These are phyloP conservation scores for Blastomyces parvus DNA, from an alignment of 2,329 filamentous ascomycete genomes.

Conservation along the genomic window DNA sequence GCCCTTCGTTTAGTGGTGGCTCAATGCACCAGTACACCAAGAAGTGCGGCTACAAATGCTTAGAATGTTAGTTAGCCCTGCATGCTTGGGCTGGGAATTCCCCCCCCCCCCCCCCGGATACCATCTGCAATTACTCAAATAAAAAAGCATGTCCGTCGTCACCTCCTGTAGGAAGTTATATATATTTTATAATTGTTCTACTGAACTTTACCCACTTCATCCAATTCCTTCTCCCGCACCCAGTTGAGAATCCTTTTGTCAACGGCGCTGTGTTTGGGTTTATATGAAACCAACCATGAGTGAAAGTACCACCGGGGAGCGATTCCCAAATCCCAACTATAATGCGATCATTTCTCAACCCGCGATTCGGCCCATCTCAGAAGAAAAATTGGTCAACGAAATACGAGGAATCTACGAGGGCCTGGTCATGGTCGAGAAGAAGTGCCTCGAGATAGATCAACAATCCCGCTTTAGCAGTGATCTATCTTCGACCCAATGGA, in stretches of 20 bases:
- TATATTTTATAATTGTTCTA: background rate
- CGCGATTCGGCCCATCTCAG: slow-evolving; percentile 51
- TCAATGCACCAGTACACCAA: too few relatives aligned
- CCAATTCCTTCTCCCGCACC: background rate
- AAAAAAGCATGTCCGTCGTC: background rate
- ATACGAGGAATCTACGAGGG: slow-evolving; percentile 59
- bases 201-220: background rate
- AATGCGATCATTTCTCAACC: background rate
- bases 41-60: too few relatives aligned
- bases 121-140: background rate
- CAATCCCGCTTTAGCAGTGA: slow-evolving; percentile 45
- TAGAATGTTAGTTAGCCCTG: too few relatives aligned
- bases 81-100: too few relatives aligned
- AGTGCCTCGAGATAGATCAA: slow-evolving; percentile 75
- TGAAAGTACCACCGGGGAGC: background rate
- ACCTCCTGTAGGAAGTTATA: background rate
- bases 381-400: slow-evolving; percentile 69
- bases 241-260: background rate
- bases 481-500: slow-evolving; percentile 63
- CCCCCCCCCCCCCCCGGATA: background rate
- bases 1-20: too few relatives aligned
- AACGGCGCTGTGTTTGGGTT: background rate
- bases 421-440: slow-evolving; percentile 74
- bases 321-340: background rate
- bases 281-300: background rate